Base-by-base conservation (phyloP, 208 protist genomes). In the Endotrypanum monterogeii region DNA sequence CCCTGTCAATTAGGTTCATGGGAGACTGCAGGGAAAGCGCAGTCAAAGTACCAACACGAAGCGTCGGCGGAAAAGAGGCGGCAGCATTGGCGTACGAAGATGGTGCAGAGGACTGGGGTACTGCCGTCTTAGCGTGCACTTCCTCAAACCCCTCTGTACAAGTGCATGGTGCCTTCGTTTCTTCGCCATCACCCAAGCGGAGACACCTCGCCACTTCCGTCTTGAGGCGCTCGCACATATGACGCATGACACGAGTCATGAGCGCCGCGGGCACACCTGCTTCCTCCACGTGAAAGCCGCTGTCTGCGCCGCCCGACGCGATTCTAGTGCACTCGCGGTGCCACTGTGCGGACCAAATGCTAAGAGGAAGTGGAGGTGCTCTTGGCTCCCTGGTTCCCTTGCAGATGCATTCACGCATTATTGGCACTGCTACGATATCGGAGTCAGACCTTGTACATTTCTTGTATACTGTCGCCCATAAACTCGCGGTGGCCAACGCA, bases 291-390 rank as follows among this genome's bases (percentile, higher is more conserved):
- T 56, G 66, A 55, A 87, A 85, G 48, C 67, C 72, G 37, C 82
- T 81, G 8, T 86, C 80, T 1, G 66, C 72, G 30, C 83, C 87
- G 23, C 75, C 69, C 1, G 69, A 25, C 1, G 76, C 76, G 18
- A 80, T 50, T 30, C 76, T 69, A 41, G 70, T 72, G 76, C 76
- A 80, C 76, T 80, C 76, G 55, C 39, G 8, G 48, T 71, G 71
- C 69, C 69, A 80, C 63, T 80, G 76, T 25, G 48, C 52, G 11
- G 41, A 46, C 70, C 69, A 75, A 18, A 76, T 16, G 0, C 23
- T 7, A 12, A 72, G 28, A 35, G 46, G 20, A 20, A 63, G 62
- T 28, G 51, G 67, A 4, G 74, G 44, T n/a, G 32, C 50, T 35
- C 7, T 6, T n/a, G n/a, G 30, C 28, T 20, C 14, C 25, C 20